These are phyloP conservation scores for Fusarium buxicola DNA, from an alignment of 2,329 filamentous ascomycete species.

Conservation along the genomic window DNA sequence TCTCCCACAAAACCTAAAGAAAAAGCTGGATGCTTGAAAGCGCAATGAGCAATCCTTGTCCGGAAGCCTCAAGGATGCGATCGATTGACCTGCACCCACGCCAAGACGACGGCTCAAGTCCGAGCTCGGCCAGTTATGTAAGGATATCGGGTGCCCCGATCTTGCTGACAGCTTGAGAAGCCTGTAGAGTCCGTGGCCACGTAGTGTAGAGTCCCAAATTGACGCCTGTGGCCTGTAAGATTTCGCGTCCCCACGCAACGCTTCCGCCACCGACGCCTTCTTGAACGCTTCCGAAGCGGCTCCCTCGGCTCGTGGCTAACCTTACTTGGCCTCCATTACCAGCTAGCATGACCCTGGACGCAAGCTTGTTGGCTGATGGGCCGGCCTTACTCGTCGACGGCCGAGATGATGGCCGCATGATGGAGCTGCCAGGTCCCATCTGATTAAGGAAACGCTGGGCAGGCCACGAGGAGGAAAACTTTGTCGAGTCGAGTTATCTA, in stretches of 20 bases:
- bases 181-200: too few relatives aligned
- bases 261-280: not conserved
- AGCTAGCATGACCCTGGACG: not conserved
- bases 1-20: not conserved
- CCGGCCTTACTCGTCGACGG: not conserved
- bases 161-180: not conserved
- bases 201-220: too few relatives aligned
- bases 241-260: too few relatives aligned
- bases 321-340: not conserved
- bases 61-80: not conserved
- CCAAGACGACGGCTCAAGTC: slow-evolving; percentile 10
- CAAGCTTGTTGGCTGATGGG: not conserved
- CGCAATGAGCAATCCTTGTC: not conserved
- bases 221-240: too few relatives aligned
- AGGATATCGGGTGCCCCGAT: not conserved
- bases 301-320: not conserved
- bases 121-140: slow-evolving; percentile 9
- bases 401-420: slow-evolving; percentile 11
- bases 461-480: not conserved
- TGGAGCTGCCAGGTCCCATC: not conserved
- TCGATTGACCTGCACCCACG: slow-evolving; percentile 21
- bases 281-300: not conserved
- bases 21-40: not conserved
- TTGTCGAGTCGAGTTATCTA: slow-evolving; percentile 25
- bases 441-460: slow-evolving; percentile 5